Percentiles rank a stretch among this genome's conserved stretches.
Conservation (phyloP, 2,329 filamentous ascomycete species). For the Aspergillus ochraceus region DNA sequence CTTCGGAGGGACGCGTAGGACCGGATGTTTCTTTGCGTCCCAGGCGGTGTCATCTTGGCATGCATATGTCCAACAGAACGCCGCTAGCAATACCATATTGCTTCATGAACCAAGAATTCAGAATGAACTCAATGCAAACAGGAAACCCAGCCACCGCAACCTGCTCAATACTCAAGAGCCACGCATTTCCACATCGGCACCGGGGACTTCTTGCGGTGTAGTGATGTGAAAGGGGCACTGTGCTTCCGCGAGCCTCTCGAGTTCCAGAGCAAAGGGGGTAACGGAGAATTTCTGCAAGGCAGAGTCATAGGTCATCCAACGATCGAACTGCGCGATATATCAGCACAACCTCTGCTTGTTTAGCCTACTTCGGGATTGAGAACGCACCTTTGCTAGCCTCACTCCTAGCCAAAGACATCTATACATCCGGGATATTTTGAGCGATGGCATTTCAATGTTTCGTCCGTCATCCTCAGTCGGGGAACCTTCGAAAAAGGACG, state of each 20-base stretch:
- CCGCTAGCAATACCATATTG: background rate
- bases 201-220: background rate
- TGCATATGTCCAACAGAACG: background rate
- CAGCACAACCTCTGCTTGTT: background rate
- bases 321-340: conserved; percentile 30
- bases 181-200: conserved; percentile 11
- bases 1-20: background rate
- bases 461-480: conserved; percentile 57
- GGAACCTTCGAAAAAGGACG: conserved; percentile 51
- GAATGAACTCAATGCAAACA: background rate
- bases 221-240: conserved; percentile 13
- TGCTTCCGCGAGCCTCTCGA: conserved; percentile 17
- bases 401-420: conserved; percentile 54
- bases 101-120: background rate
- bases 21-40: background rate
- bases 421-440: conserved; percentile 50
- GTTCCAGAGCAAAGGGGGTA: conserved; percentile 32
- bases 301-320: conserved; percentile 42
- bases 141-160: background rate
- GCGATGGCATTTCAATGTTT: conserved; percentile 51
- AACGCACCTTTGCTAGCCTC: conserved; percentile 44
- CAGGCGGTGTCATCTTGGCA: background rate
- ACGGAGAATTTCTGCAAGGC: conserved; percentile 30
- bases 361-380: background rate
- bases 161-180: conserved; percentile 5